Percentiles rank a stretch among this genome's conserved stretches.
These are phyloP conservation scores for Biscogniauxia marginata DNA, from an alignment of 2,329 filamentous ascomycete species.

Conservation along the genomic window DNA sequence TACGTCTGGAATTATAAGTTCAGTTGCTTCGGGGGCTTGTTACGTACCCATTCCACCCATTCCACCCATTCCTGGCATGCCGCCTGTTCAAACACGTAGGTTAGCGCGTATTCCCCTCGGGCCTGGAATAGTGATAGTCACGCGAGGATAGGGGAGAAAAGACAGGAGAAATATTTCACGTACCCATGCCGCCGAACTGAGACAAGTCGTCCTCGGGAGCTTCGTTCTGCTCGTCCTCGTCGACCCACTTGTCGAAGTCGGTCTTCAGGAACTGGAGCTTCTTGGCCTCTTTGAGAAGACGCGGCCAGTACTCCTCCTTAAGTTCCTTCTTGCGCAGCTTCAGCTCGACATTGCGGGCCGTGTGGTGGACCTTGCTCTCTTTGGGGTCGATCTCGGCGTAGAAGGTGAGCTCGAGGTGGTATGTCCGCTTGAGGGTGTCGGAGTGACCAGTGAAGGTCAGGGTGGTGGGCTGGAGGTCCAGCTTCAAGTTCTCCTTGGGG, in stretches of 20 bases:
- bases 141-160: slow-evolving; percentile 1
- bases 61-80: slow-evolving; percentile 44
- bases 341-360: slow-evolving; percentile 81
- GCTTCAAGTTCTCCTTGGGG: slow-evolving; percentile 69
- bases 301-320: slow-evolving; percentile 92
- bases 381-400: slow-evolving; percentile 86
- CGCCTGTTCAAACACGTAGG: slow-evolving; percentile 37
- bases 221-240: slow-evolving; percentile 97
- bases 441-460: slow-evolving; percentile 83
- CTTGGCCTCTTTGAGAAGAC: slow-evolving; percentile 84
- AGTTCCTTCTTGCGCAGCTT: slow-evolving; percentile 97
- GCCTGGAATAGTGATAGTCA: background rate
- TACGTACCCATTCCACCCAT: slow-evolving; percentile 42
- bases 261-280: slow-evolving; percentile 97
- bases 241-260: slow-evolving; percentile 99
- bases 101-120: slow-evolving; percentile 7
- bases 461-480: slow-evolving; percentile 75
- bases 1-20: background rate
- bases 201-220: slow-evolving; percentile 76
- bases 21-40: slow-evolving; percentile 2
- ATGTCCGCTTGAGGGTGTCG: slow-evolving; percentile 79
- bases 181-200: slow-evolving; percentile 65
- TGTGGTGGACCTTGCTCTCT: slow-evolving; percentile 85
- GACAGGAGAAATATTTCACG: slow-evolving; percentile 31
- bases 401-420: slow-evolving; percentile 83